These are phyloP conservation scores for Biscogniauxia sp. DNA, from an alignment of 2,329 filamentous ascomycete species.

Conservation along the genomic window DNA sequence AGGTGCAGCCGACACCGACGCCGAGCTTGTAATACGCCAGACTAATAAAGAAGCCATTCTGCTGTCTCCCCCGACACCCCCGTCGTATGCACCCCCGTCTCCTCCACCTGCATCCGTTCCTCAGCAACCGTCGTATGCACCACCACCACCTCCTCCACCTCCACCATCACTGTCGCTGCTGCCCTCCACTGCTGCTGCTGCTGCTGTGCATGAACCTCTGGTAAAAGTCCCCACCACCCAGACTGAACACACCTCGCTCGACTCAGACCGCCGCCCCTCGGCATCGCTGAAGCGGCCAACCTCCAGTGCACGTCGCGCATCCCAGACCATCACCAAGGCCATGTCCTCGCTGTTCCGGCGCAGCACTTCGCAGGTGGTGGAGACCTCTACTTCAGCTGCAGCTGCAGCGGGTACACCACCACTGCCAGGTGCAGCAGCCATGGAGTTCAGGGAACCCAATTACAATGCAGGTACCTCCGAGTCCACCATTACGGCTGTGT, in stretches of 20 bases:
- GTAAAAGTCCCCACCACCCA: slow-evolving; percentile 4
- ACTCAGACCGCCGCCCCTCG: slow-evolving; percentile 15
- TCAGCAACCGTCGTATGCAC: not conserved
- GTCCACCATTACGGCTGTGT: slow-evolving; percentile 20
- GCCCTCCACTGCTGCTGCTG: slow-evolving; percentile 5
- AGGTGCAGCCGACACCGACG: slow-evolving; percentile 1
- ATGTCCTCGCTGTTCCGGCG: slow-evolving; percentile 30
- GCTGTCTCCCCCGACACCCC: slow-evolving; percentile 4
- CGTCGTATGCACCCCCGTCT: not conserved
- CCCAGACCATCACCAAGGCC: slow-evolving; percentile 23
- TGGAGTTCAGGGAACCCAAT: slow-evolving; percentile 25
- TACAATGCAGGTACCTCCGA: slow-evolving; percentile 25
- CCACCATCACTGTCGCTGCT: not conserved
- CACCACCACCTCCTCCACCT: slow-evolving; percentile 6
- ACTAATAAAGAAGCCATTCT: not conserved
- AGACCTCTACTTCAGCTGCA: slow-evolving; percentile 10
- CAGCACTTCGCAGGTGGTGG: slow-evolving; percentile 26
- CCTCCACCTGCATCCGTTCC: not conserved
- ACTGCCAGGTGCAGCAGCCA: slow-evolving; percentile 11
- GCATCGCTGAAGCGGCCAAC: slow-evolving; percentile 15
- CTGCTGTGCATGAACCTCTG: slow-evolving; percentile 12
- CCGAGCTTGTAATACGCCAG: slow-evolving; percentile 16
- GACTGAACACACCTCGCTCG: slow-evolving; percentile 9
- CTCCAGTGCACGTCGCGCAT: slow-evolving; percentile 19
- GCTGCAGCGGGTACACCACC: not conserved